Percentiles rank a stretch among this genome's conserved stretches.
Conservation (phyloP, 352 stramenopile genomes). For the Pythium pyrilobum region DNA sequence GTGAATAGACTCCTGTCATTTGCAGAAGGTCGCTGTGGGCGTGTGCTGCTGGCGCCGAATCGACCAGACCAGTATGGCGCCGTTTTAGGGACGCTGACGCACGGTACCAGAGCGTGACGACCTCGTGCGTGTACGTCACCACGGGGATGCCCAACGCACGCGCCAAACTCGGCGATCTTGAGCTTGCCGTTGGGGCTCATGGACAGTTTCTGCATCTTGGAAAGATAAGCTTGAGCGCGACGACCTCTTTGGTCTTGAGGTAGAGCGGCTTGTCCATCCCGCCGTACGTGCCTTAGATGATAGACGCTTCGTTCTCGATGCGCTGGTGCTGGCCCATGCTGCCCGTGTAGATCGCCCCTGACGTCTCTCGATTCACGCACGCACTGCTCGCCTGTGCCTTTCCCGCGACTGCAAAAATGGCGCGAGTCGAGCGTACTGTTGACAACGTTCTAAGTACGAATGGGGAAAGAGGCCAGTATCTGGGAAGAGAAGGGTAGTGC, state of each 20-base stretch:
- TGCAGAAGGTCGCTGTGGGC: slow-evolving; percentile 12
- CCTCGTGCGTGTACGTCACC: slow-evolving; percentile 91
- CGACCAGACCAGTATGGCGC: not conserved
- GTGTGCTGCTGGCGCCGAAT: slow-evolving; percentile 15
- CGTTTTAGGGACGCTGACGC: slow-evolving; percentile 49
- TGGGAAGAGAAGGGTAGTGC: not conserved
- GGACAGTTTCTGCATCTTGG: slow-evolving; percentile 97
- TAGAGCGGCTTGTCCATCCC: slow-evolving; percentile 96
- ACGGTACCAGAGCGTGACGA: slow-evolving; percentile 96
- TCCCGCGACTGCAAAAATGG: not conserved
- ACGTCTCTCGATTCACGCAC: not conserved
- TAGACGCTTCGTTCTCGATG: slow-evolving; percentile 91
- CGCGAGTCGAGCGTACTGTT: not conserved
- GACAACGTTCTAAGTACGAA: slow-evolving; percentile 4
- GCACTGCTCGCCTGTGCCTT: not conserved
- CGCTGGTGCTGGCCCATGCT: slow-evolving; percentile 87
- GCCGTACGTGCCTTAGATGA: slow-evolving; percentile 96
- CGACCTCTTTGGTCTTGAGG: slow-evolving; percentile 86
- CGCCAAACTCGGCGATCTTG: slow-evolving; percentile 92
- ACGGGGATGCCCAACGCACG: slow-evolving; percentile 85
- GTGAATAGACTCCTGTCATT: slow-evolving; percentile 3
- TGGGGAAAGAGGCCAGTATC: not conserved
- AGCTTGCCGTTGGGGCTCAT: slow-evolving; percentile 85
- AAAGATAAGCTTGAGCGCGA: slow-evolving; percentile 96
- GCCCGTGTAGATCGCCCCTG: not conserved